Base-by-base conservation (phyloP, 495 filamentous ascomycete genomes). In the Elasticomyces elasticus region DNA sequence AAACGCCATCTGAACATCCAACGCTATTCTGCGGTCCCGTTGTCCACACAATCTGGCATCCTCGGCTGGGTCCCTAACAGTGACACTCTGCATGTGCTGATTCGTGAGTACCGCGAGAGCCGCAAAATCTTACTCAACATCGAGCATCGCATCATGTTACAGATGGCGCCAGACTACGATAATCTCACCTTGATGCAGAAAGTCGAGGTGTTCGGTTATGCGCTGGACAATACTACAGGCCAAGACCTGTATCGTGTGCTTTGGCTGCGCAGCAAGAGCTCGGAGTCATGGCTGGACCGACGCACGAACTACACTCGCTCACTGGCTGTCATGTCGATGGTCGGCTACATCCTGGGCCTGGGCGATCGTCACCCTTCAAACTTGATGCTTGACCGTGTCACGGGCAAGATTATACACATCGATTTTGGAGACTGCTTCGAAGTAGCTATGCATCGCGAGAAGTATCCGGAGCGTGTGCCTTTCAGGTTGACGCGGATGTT, bases 401-500 rank as follows among this genome's bases (percentile, higher is more conserved):
- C 89, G 5, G 92, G 92, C 61, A 94, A 88, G 68, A 88, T 99
- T 51, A 82, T 99, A 53, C 92, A 99, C 67, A 95, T 97, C 59
- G 92, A 99, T 73, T 99, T 97, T 59, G 92, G 92, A 60, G 92
- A 99, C 71, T 99, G 92, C 64, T 99, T 99, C 72, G 92, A 99
- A 69, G 89, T 99, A 54, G 92, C 92, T 40, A 99, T 96, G 89
- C 94, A 97, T 71, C 87, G 92, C 50, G 92, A 99, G 68, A 99
- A 99, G 67, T 99, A 97, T 63, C 92, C 92, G 0, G 92, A 99
- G 67, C 79, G 92, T 47, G 92, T 97, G 53, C 92, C 92, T 1
- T 99, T 99, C 86, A 82, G 92, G 31, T 77, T 99, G 17, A 99
- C 92, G 12, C 79, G 92, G 52, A 99, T 99, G 92, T 78, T 99